A percentile compares a stretch with the other conserved stretches of the same genome.
Conservation (phyloP, 495 filamentous ascomycete species). For the Podospora appendiculata region DNA sequence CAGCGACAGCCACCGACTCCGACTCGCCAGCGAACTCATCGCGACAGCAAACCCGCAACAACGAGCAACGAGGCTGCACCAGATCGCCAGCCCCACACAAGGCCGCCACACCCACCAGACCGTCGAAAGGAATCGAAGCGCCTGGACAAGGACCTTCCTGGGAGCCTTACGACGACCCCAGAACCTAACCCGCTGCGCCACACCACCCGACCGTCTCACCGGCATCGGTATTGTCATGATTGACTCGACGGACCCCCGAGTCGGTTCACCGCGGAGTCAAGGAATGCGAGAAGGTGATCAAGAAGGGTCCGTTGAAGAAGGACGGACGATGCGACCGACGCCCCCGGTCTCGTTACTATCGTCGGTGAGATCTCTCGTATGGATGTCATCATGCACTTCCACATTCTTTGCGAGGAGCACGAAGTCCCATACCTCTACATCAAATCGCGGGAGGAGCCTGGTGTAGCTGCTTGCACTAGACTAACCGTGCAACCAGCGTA, state of each 20-base stretch:
- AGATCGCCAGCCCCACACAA: not conserved
- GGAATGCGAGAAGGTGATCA: slow-evolving; percentile 94
- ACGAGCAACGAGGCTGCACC: not conserved
- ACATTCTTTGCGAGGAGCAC: slow-evolving; percentile 95
- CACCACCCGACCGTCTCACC: too few species aligned
- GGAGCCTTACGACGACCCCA: too few species aligned
- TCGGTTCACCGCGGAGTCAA: slow-evolving; percentile 95
- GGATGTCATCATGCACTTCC: slow-evolving; percentile 96
- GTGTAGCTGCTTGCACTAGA: slow-evolving; percentile 83
- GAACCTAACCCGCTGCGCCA: too few species aligned
- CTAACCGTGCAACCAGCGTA: slow-evolving; percentile 91
- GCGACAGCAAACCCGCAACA: not conserved
- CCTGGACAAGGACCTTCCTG: too few species aligned
- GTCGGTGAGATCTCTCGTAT: slow-evolving; percentile 95
- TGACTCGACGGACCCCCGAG: too few species aligned
- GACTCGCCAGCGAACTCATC: too few species aligned
- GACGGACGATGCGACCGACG: slow-evolving; percentile 44
- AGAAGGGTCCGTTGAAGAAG: slow-evolving; percentile 64
- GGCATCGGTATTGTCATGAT: too few species aligned
- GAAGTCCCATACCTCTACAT: slow-evolving; percentile 92
- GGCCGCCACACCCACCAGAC: not conserved
- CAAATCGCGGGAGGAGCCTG: slow-evolving; percentile 77
- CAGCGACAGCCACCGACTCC: too few species aligned
- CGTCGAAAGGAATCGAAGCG: too few species aligned
- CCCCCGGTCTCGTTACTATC: slow-evolving; percentile 74